Evolutionary conservation across 371 early-diverging fungal species (phyloP).

Genomic region (Mucor irregularis): DNA sequence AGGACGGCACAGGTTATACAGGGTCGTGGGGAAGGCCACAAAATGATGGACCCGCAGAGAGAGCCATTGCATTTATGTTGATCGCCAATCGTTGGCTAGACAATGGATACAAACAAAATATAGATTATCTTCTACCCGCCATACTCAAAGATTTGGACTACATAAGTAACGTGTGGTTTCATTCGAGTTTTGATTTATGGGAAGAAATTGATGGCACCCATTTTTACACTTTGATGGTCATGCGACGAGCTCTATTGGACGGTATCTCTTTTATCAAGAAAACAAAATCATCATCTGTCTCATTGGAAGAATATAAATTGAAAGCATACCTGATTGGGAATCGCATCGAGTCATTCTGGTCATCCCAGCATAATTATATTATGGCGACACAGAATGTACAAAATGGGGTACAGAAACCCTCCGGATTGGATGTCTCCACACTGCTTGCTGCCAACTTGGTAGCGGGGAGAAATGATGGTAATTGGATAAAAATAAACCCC

Average conservation of each 20-base stretch:
- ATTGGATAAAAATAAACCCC: background rate
- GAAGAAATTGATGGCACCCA: constrained; percentile 62
- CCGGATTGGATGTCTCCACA: constrained; percentile 62
- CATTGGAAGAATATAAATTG: background rate
- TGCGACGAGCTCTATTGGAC: constrained; percentile 57
- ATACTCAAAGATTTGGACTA: constrained; percentile 63
- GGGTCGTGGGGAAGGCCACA: constrained; percentile 77
- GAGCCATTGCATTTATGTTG: constrained; percentile 55
- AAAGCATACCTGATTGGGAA: constrained; percentile 26
- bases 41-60: constrained; percentile 83
- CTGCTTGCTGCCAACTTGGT: constrained; percentile 63
- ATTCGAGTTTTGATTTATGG: constrained; percentile 59
- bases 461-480: constrained; percentile 29
- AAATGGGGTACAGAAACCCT: constrained; percentile 40
- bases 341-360: constrained; percentile 51
- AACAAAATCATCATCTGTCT: background rate
- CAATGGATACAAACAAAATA: background rate
- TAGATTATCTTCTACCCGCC: constrained; percentile 13
- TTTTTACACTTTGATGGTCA: constrained; percentile 72
- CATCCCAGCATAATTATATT: constrained; percentile 26
- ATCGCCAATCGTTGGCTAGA: constrained; percentile 39
- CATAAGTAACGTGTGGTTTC: constrained; percentile 42
- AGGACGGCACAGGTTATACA: constrained; percentile 56
- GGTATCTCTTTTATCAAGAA: constrained; percentile 50
- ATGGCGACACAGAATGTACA: constrained; percentile 39